A percentile compares a stretch with the other conserved stretches of the same genome.
phyloP scores from a whole-genome alignment of 306 rosid genomes.

The Betula pendula region DNA sequence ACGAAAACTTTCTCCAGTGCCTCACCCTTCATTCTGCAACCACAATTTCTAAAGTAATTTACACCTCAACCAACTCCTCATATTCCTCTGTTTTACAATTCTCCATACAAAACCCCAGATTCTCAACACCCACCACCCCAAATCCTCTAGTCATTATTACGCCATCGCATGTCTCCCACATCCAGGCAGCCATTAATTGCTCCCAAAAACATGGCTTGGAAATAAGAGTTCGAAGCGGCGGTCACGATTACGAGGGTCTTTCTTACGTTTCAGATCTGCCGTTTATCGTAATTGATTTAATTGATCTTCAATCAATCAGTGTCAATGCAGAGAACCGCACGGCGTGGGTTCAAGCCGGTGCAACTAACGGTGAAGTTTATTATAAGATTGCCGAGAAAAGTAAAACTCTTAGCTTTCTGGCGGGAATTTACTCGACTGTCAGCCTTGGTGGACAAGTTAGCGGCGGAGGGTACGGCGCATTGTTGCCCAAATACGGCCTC shows the following conservation, averaged over 20 bases:
- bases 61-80: constrained; percentile 5
- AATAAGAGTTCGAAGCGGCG: constrained; percentile 26
- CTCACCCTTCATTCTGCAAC: not conserved
- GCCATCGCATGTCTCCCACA: constrained; percentile 8
- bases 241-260: constrained; percentile 33
- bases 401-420: constrained; percentile 20
- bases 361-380: constrained; percentile 24
- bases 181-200: constrained; percentile 20
- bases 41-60: constrained; percentile 9
- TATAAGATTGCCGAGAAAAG: constrained; percentile 20
- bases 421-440: constrained; percentile 17
- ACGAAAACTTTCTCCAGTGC: no score
- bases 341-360: constrained; percentile 32
- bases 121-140: not conserved
- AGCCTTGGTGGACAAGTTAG: constrained; percentile 27
- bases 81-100: constrained; percentile 11
- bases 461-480: constrained; percentile 41
- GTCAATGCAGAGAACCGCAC: not conserved
- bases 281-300: constrained; percentile 4
- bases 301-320: constrained; percentile 2
- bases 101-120: constrained; percentile 6
- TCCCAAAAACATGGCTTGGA: constrained; percentile 1
- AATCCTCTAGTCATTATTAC: constrained; percentile 23
- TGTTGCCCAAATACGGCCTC: constrained; percentile 68
- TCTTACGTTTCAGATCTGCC: constrained; percentile 23